These are phyloP conservation scores for Phtheirospermum japonicum DNA, from an alignment of 257 asterid genomes.

Conservation along the genomic window DNA sequence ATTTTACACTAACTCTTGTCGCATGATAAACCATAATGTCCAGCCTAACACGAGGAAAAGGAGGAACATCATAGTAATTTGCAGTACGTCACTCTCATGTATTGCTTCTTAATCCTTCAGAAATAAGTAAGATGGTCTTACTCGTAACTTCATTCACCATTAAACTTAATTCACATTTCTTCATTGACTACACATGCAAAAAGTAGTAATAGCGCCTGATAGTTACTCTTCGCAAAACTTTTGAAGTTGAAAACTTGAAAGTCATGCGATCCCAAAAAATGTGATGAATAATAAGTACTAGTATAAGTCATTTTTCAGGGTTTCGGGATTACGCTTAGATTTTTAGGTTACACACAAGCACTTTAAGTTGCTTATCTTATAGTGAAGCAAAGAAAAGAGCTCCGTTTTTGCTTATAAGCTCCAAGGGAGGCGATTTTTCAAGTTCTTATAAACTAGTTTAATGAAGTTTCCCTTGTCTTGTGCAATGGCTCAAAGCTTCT, in stretches of 20 bases:
- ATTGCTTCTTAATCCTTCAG: slow-evolving; percentile 2
- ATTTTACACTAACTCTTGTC: neutral
- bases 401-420: slow-evolving; percentile 6
- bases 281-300: slow-evolving; percentile 7
- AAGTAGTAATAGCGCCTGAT: neutral
- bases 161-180: neutral
- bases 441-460: slow-evolving; percentile 1
- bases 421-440: slow-evolving; percentile 13
- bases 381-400: slow-evolving; percentile 14
- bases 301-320: slow-evolving; percentile 8
- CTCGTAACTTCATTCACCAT: slow-evolving; percentile 11
- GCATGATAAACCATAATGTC: slow-evolving; percentile 5
- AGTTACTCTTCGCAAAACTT: slow-evolving; percentile 9
- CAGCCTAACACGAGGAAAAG: neutral
- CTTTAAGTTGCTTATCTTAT: slow-evolving; percentile 15
- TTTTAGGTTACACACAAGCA: slow-evolving; percentile 6
- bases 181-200: neutral
- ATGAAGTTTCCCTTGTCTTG: slow-evolving; percentile 4
- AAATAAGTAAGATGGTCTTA: slow-evolving; percentile 7
- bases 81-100: neutral
- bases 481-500: neutral
- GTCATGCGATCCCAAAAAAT: neutral
- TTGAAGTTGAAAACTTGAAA: slow-evolving; percentile 18
- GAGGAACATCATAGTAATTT: slow-evolving; percentile 2
- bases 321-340: neutral